Percentiles rank a stretch among this genome's conserved stretches.
Evolutionary conservation across 306 rosid genomes (phyloP).

Genomic region (Citrullus mucosospermus): DNA sequence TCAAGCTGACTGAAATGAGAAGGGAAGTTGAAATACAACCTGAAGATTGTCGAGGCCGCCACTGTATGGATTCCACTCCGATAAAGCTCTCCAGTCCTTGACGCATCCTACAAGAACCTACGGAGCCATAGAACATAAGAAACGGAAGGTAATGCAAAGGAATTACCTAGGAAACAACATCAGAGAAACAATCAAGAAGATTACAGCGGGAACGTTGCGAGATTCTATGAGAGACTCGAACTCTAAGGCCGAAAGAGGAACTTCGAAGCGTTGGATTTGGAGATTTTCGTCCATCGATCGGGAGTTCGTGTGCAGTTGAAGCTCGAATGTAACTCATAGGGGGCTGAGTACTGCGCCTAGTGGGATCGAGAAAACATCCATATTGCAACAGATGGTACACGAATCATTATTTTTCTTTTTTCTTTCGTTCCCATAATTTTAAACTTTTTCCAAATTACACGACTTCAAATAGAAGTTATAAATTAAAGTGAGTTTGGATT

Average conservation of each 20-base stretch:
- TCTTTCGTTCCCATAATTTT: no score
- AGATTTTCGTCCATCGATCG: conserved; percentile 29
- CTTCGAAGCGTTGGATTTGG: conserved; percentile 33
- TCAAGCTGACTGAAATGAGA: not conserved
- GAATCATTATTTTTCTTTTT: no score
- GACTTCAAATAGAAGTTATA: no score
- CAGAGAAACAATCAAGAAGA: not conserved
- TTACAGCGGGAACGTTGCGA: conserved; percentile 34
- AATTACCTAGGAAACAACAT: not conserved
- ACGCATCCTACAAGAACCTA: conserved; percentile 65
- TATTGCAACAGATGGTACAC: no score
- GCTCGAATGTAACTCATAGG: not conserved
- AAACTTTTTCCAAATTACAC: no score
- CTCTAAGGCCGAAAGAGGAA: conserved; percentile 28
- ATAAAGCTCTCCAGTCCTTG: conserved; percentile 48
- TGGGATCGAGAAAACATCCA: no score
- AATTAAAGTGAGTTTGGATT: no score
- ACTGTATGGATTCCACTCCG: conserved; percentile 53
- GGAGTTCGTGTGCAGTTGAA: not conserved
- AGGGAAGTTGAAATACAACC: conserved; percentile 24
- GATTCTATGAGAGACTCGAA: conserved; percentile 30
- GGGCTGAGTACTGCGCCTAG: no score
- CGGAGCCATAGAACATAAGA: not conserved
- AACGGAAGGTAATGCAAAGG: not conserved
- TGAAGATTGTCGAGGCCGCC: conserved; percentile 74